These are phyloP conservation scores for Podospora anserina DNA, from an alignment of 495 filamentous ascomycete species.

Conservation along the genomic window DNA sequence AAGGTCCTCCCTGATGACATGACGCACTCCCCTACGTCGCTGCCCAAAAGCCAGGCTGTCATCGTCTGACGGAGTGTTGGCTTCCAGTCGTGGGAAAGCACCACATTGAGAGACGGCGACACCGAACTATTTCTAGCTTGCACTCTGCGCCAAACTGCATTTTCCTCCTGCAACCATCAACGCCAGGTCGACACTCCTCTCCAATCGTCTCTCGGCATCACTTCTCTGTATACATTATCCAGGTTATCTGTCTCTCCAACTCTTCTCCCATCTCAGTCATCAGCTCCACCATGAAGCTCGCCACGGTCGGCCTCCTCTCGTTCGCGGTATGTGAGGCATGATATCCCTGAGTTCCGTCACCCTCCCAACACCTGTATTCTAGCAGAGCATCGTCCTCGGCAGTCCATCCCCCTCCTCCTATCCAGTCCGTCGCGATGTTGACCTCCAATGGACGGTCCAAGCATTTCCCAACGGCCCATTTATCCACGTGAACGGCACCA, in stretches of 20 bases:
- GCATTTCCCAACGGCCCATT: background rate
- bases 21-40: no score
- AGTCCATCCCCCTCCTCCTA: background rate
- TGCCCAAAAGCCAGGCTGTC: no score
- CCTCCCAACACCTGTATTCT: background rate
- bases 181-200: background rate
- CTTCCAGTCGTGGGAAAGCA: background rate
- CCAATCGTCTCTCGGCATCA: background rate
- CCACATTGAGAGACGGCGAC: background rate
- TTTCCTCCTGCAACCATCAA: background rate
- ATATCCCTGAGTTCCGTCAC: background rate
- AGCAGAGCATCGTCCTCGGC: background rate
- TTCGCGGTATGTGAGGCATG: background rate
- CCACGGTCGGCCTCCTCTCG: background rate
- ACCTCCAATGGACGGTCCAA: background rate
- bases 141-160: background rate
- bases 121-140: background rate
- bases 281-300: background rate
- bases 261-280: background rate
- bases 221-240: background rate
- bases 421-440: background rate
- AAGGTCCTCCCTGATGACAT: no score
- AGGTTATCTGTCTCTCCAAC: background rate
- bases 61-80: no score
- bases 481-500: background rate